Base-by-base conservation (phyloP, 495 filamentous ascomycete species). In the Aspergillus saccharolyticus region DNA sequence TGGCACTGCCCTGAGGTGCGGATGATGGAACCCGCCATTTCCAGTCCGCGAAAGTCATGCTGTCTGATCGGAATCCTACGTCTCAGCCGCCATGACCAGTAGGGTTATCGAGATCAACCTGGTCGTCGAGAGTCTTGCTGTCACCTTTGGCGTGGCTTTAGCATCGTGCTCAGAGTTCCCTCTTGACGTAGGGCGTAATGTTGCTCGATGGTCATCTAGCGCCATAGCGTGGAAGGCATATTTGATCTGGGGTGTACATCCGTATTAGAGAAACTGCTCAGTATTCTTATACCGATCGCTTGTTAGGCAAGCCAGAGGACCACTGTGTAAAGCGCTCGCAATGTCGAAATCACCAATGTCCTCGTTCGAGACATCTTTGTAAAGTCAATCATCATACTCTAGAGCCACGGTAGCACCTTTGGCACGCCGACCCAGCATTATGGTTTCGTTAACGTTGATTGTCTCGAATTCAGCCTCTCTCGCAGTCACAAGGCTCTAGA, bases 211-310 rank as follows among this genome's bases (percentile, higher is more conserved):
- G 15, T 50, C 47, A 30, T 50, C 47, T 17, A 50, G 47, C 6
- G 47, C 47, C 22, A 50, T 3, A 9, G 47, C 47, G 15, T 50
- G 47, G 18, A 50, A 50, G 12, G 47, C 47, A 16, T 30, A 18
- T 24, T 50, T 50, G 47, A 50, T 50, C 47, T 50, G 47, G 47
- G 47, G 6, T 50, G 47, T 8, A 50, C 47, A 18, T 50, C 17
- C 14, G 47, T 30, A 30, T 50, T 24, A 50, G 28, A 24, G 12
- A 50, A 50, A 15, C 47, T 50, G 28, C 22, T 50, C 15, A 3
- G 22, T 10, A 17, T 18, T 28, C 3, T 50, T 50, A 7, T 5
- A 17, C 14, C n/a, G n/a, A n/a, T n/a, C n/a, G n/a, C n/a, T 50
- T 50, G 15, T 50, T 50, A 12, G 47, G 47, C 47, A 50, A n/a